Conservation (phyloP, 257 asterid species). For the Eustoma russellianum region DNA sequence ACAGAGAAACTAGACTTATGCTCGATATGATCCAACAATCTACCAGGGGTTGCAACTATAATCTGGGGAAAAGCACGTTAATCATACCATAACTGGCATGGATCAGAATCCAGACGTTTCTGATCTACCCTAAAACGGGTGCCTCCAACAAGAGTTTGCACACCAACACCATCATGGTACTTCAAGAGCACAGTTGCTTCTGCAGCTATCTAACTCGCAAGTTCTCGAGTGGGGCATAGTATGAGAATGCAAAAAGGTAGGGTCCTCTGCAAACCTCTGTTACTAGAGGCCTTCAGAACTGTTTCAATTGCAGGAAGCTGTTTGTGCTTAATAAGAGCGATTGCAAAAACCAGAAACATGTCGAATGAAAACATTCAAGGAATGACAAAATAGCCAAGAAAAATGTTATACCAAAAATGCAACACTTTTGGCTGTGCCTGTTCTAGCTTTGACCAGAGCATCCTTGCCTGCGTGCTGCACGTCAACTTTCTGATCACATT, state of each 20-base stretch:
- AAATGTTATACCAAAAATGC: constrained; percentile 70
- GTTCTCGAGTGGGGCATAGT: constrained; percentile 92
- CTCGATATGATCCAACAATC: constrained; percentile 90
- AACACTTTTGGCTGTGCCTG: constrained; percentile 91
- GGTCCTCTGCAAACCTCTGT: constrained; percentile 26
- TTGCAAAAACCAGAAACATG: constrained; percentile 9
- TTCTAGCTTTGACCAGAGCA: constrained; percentile 83
- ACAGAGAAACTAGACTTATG: constrained; percentile 84
- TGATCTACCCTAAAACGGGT: constrained; percentile 84
- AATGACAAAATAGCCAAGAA: constrained; percentile 1
- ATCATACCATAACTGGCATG: constrained; percentile 55
- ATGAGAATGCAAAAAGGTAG: constrained; percentile 63
- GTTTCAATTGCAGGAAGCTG: constrained; percentile 99
- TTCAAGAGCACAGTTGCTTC: constrained; percentile 84
- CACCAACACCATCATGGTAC: constrained; percentile 81
- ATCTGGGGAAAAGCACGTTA: constrained; percentile 41
- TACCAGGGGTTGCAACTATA: constrained; percentile 93
- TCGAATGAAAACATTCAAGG: constrained; percentile 7
- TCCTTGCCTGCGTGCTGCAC: constrained; percentile 49
- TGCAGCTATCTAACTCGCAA: constrained; percentile 90
- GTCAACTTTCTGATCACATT: not conserved
- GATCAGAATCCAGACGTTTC: constrained; percentile 62
- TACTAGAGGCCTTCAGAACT: constrained; percentile 53
- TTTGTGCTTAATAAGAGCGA: constrained; percentile 52
- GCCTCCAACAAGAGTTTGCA: constrained; percentile 83